Base-by-base conservation (phyloP, 257 asterid genomes). In the Solanum virginianum region DNA sequence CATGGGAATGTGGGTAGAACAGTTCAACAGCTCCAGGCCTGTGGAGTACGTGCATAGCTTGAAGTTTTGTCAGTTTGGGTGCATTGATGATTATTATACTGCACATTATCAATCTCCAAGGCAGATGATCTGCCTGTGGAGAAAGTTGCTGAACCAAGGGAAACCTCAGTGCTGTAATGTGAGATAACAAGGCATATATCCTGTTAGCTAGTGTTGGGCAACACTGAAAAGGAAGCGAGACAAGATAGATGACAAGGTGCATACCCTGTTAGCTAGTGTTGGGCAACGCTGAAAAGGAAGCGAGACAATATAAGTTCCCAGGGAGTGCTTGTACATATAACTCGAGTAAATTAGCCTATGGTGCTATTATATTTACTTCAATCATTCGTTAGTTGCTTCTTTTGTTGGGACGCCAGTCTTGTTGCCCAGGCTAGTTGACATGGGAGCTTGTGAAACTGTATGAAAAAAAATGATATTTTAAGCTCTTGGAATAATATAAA, bases 1-100 rank as follows among this genome's bases (percentile, higher is more conserved):
- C 94, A 93, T 96, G 98, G 99, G 99, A 86, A 93, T 92, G 98
- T 96, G 99, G 99, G 98, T 96, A 32, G 94, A 94, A 86, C 89
- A 91, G 87, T 94, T 90, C 89, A 96, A 94, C 91, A 87, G 86
- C 86, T 84, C 95, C 54, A 91, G 74, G 85, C 89, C 89, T 4
- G 96, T 94, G 24, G 90, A 93, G 45, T 96, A 96, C 56, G 90
- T 89, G 81, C 99, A 96, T 83, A 94, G 97, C 92, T 88, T 93
- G 91, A 96, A 92, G 91, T 96, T 94, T 87, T 96, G 98, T 82
- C 99, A 96, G 84, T 96, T 92, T 77, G 99, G 99, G 89, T 96
- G 98, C 87, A 85, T 94, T 8, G 94, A 92, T 56, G 94, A 92
- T 47, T 96, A 96, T 90, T 89, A 83, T 68, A 96, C 99, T 6